Base-by-base conservation (phyloP, 1,139 yeast species). In the Taiozyma onychis region DNA sequence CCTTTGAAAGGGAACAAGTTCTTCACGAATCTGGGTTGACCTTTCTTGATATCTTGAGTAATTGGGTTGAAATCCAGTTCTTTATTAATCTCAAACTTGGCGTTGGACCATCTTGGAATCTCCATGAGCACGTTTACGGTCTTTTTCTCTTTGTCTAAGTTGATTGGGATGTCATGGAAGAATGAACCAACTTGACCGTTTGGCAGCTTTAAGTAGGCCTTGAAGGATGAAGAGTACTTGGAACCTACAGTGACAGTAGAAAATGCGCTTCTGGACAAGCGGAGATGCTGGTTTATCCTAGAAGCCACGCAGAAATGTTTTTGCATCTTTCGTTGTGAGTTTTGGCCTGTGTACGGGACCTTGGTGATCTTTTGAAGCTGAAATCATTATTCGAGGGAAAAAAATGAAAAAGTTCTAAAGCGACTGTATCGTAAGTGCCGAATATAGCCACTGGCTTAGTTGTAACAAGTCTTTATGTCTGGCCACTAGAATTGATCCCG, bases 1-100 rank as follows among this genome's bases (percentile, higher is more conserved):
- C 99, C 99, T 67, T 88, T 91, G 76, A 85, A 95, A 35, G 99
- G 99, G 79, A 88, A 91, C 57, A 95, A 77, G 78, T 93, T 93
- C 70, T 95, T 84, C 49, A 91, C 95, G 63, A 83, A 86, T 69
- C 95, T 76, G 60, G 89, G 79, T 69, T 88, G 81, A 44, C 96
- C 97, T 70, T 90, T 89, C 74, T 91, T 91, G 58, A 85, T 83
- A 70, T 93, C 99, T 73, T 93, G 99, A 41, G 86, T 76, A 56
- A 93, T 91, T 54, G 99, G 99, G 74, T 93, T 93, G 64, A 85
- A 80, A 49, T 78, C 74, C 48, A 76, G 69, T 54, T 83, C 85
- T 72, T 83, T 88, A 63, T 85, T 80, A 63, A 93, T 88, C 72
- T 91, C 97, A 73, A 89, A 79, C 73, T 91, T 91, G 46, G 95